Evolutionary conservation across 768 basidiomycete genomes (phyloP), one percentile per base, ranked within the genome.

Genomic region (Podaxis sp.): DNA sequence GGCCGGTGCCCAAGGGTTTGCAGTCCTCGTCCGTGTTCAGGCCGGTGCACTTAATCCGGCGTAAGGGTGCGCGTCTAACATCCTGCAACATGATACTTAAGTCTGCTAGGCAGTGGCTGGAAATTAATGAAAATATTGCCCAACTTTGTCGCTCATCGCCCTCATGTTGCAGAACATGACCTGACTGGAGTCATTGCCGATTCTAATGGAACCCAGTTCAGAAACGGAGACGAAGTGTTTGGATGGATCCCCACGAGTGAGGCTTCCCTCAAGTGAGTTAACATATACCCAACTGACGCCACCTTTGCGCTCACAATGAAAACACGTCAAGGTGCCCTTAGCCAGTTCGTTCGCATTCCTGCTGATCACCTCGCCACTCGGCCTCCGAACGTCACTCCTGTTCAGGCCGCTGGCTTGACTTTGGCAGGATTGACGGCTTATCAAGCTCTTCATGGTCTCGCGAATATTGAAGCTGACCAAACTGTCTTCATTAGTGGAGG

Each of bases 401-500:
- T 77, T 0, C 77, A 90, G 69, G 89, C 88, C 0, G 80, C 90
- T 1, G 87, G 87, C 0, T 69, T 93, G 5, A 73, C 83, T 0
- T 68, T 90, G n/a, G 82, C 83, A 1, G 84, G 77, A 2, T 64
- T 82, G 50, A 90, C 90, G 0, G 85, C 88, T 0, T 80, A 85
- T 61, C 80, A 85, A 63, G 81, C 77, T 0, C 77, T 92, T 5
- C 74, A 83, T 49, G 69, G 77, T 0, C 69, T 76, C 0, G 82
- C 75, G 0, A 75, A 80, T 29, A 70, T 89, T n/a, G 81, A 89
- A 68, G 67, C 75, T 24, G 85, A 82, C 1, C 85, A 87, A 67
- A 78, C 79, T 1, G 75, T 93, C 3, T 82, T 92, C 66, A 76
- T 93, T 67, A 87, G 89, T 60, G 90, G 90, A 0, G 91, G 88